These are phyloP conservation scores for Inga laurina DNA, from an alignment of 306 rosid genomes.

Conservation along the genomic window DNA sequence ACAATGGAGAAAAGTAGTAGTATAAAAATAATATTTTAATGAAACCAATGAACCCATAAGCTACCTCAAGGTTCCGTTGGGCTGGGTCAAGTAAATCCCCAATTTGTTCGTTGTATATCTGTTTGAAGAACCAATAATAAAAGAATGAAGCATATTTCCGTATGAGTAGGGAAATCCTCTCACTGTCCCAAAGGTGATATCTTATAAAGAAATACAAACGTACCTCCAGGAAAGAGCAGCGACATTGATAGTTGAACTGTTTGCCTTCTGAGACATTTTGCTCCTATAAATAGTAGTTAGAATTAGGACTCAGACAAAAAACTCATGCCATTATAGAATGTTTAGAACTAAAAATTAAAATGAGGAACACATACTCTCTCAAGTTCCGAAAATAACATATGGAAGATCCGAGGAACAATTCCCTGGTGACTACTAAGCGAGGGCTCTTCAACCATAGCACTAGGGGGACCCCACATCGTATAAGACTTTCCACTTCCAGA, in stretches of 20 bases:
- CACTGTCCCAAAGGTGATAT: neutral
- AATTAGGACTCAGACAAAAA: conserved; percentile 29
- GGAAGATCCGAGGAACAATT: conserved; percentile 81
- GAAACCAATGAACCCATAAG: conserved; percentile 4
- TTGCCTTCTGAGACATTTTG: conserved; percentile 60
- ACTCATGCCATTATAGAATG: conserved; percentile 9
- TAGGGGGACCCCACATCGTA: conserved; percentile 96
- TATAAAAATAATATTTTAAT: conserved; percentile 4
- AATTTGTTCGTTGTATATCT: conserved; percentile 43
- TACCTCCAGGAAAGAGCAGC: conserved; percentile 94
- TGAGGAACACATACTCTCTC: conserved; percentile 54
- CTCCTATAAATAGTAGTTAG: conserved; percentile 54
- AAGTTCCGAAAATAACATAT: conserved; percentile 77
- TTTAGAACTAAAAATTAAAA: neutral
- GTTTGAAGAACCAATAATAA: neutral
- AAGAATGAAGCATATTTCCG: conserved; percentile 1
- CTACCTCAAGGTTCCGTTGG: conserved; percentile 80
- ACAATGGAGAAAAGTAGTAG: neutral
- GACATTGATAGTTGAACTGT: conserved; percentile 81
- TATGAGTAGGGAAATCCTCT: conserved; percentile 3
- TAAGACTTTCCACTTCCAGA: conserved; percentile 92
- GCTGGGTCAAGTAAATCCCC: conserved; percentile 49
- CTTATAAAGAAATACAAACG: conserved; percentile 4
- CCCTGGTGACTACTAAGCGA: conserved; percentile 61
- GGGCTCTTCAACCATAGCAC: conserved; percentile 79